These are phyloP conservation scores for Maudiozyma pseudohumilis DNA, from an alignment of 805 yeast genomes.

Conservation along the genomic window DNA sequence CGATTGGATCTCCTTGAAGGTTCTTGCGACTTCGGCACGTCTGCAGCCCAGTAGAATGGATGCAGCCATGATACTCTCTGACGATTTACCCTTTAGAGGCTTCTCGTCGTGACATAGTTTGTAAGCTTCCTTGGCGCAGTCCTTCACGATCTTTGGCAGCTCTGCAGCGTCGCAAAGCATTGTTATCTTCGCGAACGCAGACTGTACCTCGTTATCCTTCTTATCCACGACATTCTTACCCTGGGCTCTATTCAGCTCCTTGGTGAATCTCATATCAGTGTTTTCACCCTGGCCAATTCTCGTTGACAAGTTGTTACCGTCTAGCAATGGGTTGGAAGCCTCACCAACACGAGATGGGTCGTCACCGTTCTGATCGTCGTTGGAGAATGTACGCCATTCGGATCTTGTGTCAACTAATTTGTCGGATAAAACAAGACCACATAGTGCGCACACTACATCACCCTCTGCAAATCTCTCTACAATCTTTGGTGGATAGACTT, in stretches of 20 bases:
- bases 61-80: constrained; percentile 93
- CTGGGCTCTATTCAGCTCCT: constrained; percentile 87
- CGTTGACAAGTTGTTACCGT: constrained; percentile 85
- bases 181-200: constrained; percentile 83
- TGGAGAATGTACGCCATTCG: constrained; percentile 97
- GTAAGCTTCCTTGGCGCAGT: constrained; percentile 94
- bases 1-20: constrained; percentile 93
- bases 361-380: constrained; percentile 96
- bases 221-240: constrained; percentile 75
- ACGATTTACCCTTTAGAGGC: constrained; percentile 79
- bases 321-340: constrained; percentile 85
- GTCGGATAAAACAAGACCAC: constrained; percentile 90
- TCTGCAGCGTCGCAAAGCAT: constrained; percentile 97
- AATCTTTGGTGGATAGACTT: constrained; percentile 88
- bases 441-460: constrained; percentile 94
- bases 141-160: constrained; percentile 89
- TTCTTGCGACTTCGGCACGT: constrained; percentile 85
- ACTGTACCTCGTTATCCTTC: constrained; percentile 76
- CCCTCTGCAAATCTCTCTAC: constrained; percentile 95
- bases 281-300: constrained; percentile 83
- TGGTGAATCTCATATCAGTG: constrained; percentile 76
- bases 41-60: constrained; percentile 91
- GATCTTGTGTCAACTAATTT: constrained; percentile 89
- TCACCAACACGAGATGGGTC: constrained; percentile 99
- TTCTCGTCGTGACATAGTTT: constrained; percentile 83